A percentile compares a stretch with the other conserved stretches of the same genome.
Conservation (phyloP, 257 asterid genomes). For the Lantana camara region DNA sequence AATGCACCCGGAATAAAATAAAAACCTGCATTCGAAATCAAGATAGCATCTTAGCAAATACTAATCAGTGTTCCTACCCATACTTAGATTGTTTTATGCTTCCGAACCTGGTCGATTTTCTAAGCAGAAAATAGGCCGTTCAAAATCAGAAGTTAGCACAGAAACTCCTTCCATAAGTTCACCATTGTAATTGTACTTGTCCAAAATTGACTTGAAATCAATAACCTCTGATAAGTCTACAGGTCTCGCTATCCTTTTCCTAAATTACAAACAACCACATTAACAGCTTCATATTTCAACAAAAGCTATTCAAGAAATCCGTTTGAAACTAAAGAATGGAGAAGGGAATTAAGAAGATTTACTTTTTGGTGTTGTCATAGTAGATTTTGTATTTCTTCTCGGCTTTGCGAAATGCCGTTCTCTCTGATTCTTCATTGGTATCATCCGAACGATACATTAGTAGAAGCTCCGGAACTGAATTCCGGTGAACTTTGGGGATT, state of each 20-base stretch:
- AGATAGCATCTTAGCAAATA: not conserved
- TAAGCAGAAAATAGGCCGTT: conserved; percentile 65
- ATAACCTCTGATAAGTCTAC: conserved; percentile 92
- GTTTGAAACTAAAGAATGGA: not conserved
- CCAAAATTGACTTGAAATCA: conserved; percentile 81
- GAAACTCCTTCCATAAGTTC: conserved; percentile 65
- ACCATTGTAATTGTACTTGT: conserved; percentile 45
- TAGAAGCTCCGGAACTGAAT: not conserved
- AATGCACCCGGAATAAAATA: conserved; percentile 91
- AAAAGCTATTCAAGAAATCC: not conserved
- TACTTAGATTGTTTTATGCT: conserved; percentile 16
- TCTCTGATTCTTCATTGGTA: conserved; percentile 59
- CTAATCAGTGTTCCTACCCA: not conserved
- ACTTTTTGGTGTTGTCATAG: conserved; percentile 75
- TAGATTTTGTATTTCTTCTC: conserved; percentile 94
- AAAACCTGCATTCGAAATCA: conserved; percentile 58
- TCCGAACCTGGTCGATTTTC: conserved; percentile 76
- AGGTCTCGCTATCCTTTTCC: conserved; percentile 69
- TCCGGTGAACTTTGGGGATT: no score
- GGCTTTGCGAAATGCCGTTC: conserved; percentile 84
- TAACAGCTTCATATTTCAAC: not conserved
- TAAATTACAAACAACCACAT: conserved; percentile 17
- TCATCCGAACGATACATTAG: conserved; percentile 67
- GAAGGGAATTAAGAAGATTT: conserved; percentile 1
- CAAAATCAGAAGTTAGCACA: conserved; percentile 47